Base-by-base conservation (phyloP, 2,329 filamentous ascomycete genomes). In the Moelleriella libera region DNA sequence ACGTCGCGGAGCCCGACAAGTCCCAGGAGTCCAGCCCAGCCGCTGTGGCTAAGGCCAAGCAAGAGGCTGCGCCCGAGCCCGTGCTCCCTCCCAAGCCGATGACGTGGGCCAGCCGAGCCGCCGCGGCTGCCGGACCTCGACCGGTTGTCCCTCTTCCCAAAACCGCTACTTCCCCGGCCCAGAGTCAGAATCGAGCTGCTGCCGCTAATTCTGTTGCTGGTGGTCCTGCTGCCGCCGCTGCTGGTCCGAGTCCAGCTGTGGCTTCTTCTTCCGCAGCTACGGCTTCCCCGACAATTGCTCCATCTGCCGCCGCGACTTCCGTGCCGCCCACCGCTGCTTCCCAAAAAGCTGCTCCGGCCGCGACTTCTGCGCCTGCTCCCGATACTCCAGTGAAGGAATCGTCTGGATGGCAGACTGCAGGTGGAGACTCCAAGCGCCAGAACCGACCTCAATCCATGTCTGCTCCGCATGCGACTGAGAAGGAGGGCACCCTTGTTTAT, bases 341-440 rank as follows among this genome's bases (percentile, higher is more conserved):
- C 10, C 45, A 45, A 28, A 56, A 69, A 43, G 58, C 58, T 21
- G 50, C 65, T 30, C 54, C 67, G 44, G 57, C 69, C 44, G 8
- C 8, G 32, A 9, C 32, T 44, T 57, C 69, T 44, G 54, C 68
- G 45, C 51, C 67, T 37, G 53, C 68, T 44, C 57, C 68, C 44
- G 63, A 69, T 61, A 60, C 57, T 41, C 58, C 69, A 30, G 58
- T 56, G 53, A 80, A 74, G 72, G 77, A 84, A 51, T 45, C 50
- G 9, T 52, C 66, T 39, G 70, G 71, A 50, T 98, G 92, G 92
- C 90, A 95, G 66, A 90, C 85, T 45, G 90, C 86, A 48, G 83
- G 83, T 49, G 77, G 80, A 48, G 85, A 94, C 65, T 83, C 83
- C 57, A 92, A 92, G 74, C 82, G 87, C 61, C 86, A 92, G 63